Percentiles rank a stretch among this genome's conserved stretches.
These are phyloP conservation scores for Silene coronaria DNA, from an alignment of 179 eudicot species.

Conservation along the genomic window DNA sequence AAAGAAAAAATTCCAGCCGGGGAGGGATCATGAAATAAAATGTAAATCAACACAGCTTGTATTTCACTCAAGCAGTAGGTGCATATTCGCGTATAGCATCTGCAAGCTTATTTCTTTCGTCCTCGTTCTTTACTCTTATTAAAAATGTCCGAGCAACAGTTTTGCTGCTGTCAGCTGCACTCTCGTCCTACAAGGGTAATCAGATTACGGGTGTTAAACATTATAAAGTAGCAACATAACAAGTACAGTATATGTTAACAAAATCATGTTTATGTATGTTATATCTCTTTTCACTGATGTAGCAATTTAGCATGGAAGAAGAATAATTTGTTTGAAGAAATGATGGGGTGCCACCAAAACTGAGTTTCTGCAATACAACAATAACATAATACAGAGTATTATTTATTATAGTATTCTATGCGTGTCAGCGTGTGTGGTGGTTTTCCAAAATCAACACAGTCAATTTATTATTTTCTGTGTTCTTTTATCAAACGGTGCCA, in stretches of 20 bases:
- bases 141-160: constrained; percentile 72
- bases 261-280: too few relatives aligned
- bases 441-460: not conserved
- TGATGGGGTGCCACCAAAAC: too few relatives aligned
- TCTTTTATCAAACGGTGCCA: not conserved
- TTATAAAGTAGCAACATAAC: not conserved
- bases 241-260: not conserved
- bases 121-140: constrained; percentile 60
- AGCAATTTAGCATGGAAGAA: not conserved
- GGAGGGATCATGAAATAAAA: constrained; percentile 1
- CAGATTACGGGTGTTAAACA: constrained; percentile 1
- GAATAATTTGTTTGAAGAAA: too few relatives aligned
- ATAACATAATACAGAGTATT: not conserved
- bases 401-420: too few relatives aligned
- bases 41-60: not conserved
- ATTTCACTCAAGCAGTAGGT: constrained; percentile 42
- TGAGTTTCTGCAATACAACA: not conserved
- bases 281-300: not conserved
- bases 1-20: not conserved
- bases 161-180: constrained; percentile 32
- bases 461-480: too few relatives aligned
- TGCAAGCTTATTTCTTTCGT: constrained; percentile 73
- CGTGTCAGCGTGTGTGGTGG: not conserved
- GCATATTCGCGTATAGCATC: constrained; percentile 72
- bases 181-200: constrained; percentile 44